These are phyloP conservation scores for Penicillium verrucosum DNA, from an alignment of 2,329 filamentous ascomycete genomes.

Conservation along the genomic window DNA sequence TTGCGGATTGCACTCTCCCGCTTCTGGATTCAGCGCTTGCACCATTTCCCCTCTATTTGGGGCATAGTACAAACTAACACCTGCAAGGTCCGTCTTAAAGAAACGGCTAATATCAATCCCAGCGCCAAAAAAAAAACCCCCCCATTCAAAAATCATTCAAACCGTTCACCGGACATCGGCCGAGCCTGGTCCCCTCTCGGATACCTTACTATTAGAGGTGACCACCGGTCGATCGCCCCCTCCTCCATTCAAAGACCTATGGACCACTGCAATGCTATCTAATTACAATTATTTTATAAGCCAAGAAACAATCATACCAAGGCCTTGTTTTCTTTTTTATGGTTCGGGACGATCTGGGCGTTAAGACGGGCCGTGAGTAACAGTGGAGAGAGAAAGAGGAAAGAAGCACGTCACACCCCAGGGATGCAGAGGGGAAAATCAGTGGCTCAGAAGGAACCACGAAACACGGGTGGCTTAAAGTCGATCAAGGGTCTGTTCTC, in stretches of 20 bases:
- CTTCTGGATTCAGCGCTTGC: slow-evolving; percentile 7
- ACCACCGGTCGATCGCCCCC: background rate
- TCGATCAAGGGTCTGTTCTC: slow-evolving; percentile 29
- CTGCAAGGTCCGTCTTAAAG: slow-evolving; percentile 7
- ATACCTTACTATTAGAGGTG: background rate
- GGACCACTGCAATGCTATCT: background rate
- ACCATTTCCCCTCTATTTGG: slow-evolving; percentile 1
- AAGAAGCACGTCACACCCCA: slow-evolving; percentile 13
- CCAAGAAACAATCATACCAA: background rate
- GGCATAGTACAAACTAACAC: background rate
- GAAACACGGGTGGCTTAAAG: slow-evolving; percentile 27
- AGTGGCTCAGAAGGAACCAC: slow-evolving; percentile 25
- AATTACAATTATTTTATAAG: background rate
- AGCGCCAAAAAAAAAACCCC: background rate
- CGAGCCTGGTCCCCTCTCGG: background rate
- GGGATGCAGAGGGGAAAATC: slow-evolving; percentile 18
- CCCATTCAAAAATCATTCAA: background rate
- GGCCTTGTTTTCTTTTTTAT: background rate
- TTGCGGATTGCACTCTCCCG: slow-evolving; percentile 12
- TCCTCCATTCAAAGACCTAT: background rate
- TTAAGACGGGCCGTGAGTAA: slow-evolving; percentile 19
- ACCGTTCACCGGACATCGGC: slow-evolving; percentile 1
- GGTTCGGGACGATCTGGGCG: slow-evolving; percentile 12
- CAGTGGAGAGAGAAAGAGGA: slow-evolving; percentile 12
- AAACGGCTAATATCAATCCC: background rate